Evolutionary conservation across 805 yeast species (phyloP).

Genomic region (Ogataea philodendri): DNA sequence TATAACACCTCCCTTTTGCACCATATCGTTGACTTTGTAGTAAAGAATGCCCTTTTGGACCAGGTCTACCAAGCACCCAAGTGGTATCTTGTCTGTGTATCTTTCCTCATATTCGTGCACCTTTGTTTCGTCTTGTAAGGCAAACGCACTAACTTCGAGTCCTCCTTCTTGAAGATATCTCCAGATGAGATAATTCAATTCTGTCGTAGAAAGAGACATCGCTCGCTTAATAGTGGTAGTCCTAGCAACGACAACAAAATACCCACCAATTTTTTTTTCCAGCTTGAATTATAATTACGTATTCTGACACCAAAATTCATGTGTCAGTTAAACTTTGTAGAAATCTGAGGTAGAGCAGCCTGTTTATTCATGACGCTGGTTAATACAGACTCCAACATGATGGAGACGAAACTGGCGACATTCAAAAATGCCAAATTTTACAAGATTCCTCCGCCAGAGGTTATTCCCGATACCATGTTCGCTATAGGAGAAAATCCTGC

Average conservation of each 20-base stretch:
- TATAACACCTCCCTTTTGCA: constrained; percentile 22
- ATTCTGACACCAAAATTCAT: constrained; percentile 8
- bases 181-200: constrained; percentile 90
- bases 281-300: neutral
- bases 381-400: constrained; percentile 15
- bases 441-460: constrained; percentile 26
- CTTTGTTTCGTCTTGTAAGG: constrained; percentile 71
- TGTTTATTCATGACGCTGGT: constrained; percentile 17
- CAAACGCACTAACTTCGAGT: constrained; percentile 70
- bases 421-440: constrained; percentile 28
- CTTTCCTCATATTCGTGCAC: constrained; percentile 55
- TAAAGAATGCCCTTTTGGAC: constrained; percentile 85
- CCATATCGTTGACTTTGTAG: constrained; percentile 63
- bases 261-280: constrained; percentile 10
- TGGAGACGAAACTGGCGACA: constrained; percentile 24
- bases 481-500: constrained; percentile 5
- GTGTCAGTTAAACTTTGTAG: constrained; percentile 5
- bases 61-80: constrained; percentile 77
- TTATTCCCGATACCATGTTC: constrained; percentile 12
- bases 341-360: neutral
- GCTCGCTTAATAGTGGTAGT: neutral
- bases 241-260: constrained; percentile 7
- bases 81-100: constrained; percentile 54
- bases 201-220: constrained; percentile 81
- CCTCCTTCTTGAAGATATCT: constrained; percentile 87